Evolutionary conservation across 345 rosid species (phyloP).

Genomic region (Angophora floribunda): DNA sequence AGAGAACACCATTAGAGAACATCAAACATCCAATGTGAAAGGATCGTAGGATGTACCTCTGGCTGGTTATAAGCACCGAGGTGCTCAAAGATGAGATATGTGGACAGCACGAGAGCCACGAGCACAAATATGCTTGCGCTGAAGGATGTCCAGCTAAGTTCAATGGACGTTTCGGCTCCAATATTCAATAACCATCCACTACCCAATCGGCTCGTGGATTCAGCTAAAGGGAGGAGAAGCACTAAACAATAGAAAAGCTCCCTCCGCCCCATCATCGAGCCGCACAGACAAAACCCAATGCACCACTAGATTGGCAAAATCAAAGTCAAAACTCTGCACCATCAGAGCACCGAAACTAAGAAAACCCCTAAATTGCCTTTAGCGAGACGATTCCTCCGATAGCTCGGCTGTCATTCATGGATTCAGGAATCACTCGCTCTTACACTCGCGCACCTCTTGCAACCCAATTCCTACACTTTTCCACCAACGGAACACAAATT

Average conservation of each 20-base stretch:
- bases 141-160: slow-evolving; percentile 71
- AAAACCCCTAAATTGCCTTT: not conserved
- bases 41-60: slow-evolving; percentile 41
- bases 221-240: slow-evolving; percentile 44
- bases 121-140: slow-evolving; percentile 82
- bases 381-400: not conserved
- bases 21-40: not conserved
- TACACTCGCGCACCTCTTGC: not conserved
- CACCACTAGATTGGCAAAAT: not conserved
- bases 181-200: slow-evolving; percentile 30
- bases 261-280: slow-evolving; percentile 63
- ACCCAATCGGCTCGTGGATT: slow-evolving; percentile 39
- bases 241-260: slow-evolving; percentile 34
- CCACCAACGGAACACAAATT: not conserved
- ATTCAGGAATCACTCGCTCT: not conserved
- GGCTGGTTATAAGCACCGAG: slow-evolving; percentile 91
- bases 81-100: slow-evolving; percentile 88
- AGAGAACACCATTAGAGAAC: not conserved
- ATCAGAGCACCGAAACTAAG: not conserved
- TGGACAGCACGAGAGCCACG: slow-evolving; percentile 72
- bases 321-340: not conserved
- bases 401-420: not conserved
- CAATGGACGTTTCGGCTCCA: slow-evolving; percentile 26
- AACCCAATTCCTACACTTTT: not conserved
- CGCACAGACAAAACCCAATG: not conserved